phyloP scores from a whole-genome alignment of 345 rosid genomes.

The Toxicodendron radicans region DNA sequence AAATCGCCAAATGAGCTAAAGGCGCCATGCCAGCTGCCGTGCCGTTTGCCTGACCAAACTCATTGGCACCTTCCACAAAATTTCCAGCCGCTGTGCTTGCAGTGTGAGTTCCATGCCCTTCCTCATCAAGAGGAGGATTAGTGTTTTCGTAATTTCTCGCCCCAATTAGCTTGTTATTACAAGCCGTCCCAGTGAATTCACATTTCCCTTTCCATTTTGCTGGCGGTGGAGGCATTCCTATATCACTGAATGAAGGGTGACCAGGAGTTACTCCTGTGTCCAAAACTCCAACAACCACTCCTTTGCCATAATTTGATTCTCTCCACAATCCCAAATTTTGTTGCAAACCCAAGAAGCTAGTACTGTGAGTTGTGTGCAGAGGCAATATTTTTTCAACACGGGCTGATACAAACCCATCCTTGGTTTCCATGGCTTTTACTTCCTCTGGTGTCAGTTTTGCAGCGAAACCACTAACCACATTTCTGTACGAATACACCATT shows the following conservation, averaged over 20 bases:
- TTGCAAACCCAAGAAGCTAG: slow-evolving; percentile 48
- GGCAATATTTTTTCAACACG: slow-evolving; percentile 26
- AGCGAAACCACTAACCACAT: slow-evolving; percentile 43
- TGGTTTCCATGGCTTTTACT: slow-evolving; percentile 37
- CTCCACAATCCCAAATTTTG: slow-evolving; percentile 35
- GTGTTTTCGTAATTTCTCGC: too few species aligned
- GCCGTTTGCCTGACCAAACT: slow-evolving; percentile 41
- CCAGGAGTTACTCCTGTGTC: slow-evolving; percentile 56
- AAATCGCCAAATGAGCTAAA: slow-evolving; percentile 39
- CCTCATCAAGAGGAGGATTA: too few species aligned
- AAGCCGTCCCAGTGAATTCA: too few species aligned
- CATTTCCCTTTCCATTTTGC: too few species aligned
- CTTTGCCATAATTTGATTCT: slow-evolving; percentile 40
- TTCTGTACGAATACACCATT: slow-evolving; percentile 35
- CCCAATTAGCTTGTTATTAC: too few species aligned
- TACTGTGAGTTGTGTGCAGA: slow-evolving; percentile 48
- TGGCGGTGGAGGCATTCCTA: too few species aligned
- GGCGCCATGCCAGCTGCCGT: slow-evolving; percentile 43
- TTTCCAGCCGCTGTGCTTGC: too few species aligned
- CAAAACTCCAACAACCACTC: slow-evolving; percentile 49
- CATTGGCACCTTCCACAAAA: background rate
- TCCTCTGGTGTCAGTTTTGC: slow-evolving; percentile 46
- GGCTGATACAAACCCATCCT: slow-evolving; percentile 40
- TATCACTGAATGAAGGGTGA: slow-evolving; percentile 30
- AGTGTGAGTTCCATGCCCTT: too few species aligned